These are phyloP conservation scores for Calocera viscosa DNA, from an alignment of 768 basidiomycete genomes.

Conservation along the genomic window DNA sequence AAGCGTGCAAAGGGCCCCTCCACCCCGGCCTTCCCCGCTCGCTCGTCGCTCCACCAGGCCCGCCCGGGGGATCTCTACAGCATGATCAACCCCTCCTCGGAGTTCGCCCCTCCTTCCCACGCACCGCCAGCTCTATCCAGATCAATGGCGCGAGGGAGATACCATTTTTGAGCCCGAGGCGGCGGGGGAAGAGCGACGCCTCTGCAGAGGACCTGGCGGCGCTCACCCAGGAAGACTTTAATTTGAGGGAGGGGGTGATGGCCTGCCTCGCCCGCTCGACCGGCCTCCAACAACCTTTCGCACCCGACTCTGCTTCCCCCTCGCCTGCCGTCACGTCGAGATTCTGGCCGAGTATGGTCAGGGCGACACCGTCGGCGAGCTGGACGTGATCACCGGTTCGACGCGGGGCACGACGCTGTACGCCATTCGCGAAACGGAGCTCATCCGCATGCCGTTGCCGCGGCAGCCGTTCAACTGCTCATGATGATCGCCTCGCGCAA, in stretches of 20 bases:
- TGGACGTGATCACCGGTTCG: conserved; percentile 91
- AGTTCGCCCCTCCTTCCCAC: too few species aligned
- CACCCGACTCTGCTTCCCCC: conserved; percentile 8
- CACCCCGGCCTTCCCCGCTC: neutral
- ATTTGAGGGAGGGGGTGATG: conserved; percentile 94
- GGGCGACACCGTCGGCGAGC: conserved; percentile 91
- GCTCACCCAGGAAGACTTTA: conserved; percentile 58
- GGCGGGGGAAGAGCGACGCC: neutral
- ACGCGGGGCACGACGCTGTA: conserved; percentile 81
- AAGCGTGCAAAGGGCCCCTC: neutral
- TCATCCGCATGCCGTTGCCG: conserved; percentile 93
- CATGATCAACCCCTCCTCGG: conserved; percentile 25
- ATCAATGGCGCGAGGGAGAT: conserved; percentile 5
- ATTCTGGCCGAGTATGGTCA: conserved; percentile 93
- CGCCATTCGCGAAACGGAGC: conserved; percentile 94
- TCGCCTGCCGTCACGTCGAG: conserved; percentile 35
- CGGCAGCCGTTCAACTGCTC: conserved; percentile 34
- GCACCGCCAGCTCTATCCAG: conserved; percentile 25
- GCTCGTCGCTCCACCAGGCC: conserved; percentile 20
- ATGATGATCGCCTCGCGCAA: conserved; percentile 83
- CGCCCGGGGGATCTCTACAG: conserved; percentile 31
- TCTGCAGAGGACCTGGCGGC: neutral
- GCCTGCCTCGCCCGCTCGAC: conserved; percentile 95
- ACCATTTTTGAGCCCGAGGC: neutral
- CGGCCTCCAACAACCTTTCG: conserved; percentile 74